phyloP scores from a whole-genome alignment of 1,139 yeast genomes.

The Pichia sp. region DNA sequence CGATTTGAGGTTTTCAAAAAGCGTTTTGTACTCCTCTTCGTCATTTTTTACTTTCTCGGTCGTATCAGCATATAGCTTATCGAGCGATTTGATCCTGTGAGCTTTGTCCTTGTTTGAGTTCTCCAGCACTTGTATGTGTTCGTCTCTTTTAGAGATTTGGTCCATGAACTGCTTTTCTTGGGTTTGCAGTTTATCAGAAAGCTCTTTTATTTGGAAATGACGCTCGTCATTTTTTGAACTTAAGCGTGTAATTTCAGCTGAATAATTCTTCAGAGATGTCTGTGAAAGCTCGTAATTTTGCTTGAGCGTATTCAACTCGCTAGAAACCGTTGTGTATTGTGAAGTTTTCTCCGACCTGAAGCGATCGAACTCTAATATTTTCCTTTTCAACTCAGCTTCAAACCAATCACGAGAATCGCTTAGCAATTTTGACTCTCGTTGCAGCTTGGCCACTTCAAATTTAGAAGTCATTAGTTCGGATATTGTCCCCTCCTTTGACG shows the following conservation, averaged over 20 bases:
- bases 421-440: conserved; percentile 41
- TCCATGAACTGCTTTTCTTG: conserved; percentile 53
- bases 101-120: conserved; percentile 45
- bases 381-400: conserved; percentile 40
- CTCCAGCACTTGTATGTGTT: conserved; percentile 56
- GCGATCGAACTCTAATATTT: conserved; percentile 26
- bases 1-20: conserved; percentile 20
- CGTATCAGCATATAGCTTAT: conserved; percentile 41
- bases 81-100: conserved; percentile 46
- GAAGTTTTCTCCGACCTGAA: conserved; percentile 29
- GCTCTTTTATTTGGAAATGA: conserved; percentile 39
- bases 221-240: conserved; percentile 37
- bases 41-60: conserved; percentile 40
- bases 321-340: conserved; percentile 32
- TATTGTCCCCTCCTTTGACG: conserved; percentile 21
- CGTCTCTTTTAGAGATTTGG: conserved; percentile 63
- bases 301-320: conserved; percentile 32
- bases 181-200: conserved; percentile 44
- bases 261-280: conserved; percentile 27
- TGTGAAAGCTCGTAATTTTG: conserved; percentile 38
- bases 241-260: conserved; percentile 35
- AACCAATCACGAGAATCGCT: conserved; percentile 44
- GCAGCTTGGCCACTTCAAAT: conserved; percentile 36
- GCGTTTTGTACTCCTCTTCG: conserved; percentile 27
- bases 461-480: conserved; percentile 25